Evolutionary conservation across 2,329 filamentous ascomycete species (phyloP).

Genomic region (Proliferodiscus dingleyae): DNA sequence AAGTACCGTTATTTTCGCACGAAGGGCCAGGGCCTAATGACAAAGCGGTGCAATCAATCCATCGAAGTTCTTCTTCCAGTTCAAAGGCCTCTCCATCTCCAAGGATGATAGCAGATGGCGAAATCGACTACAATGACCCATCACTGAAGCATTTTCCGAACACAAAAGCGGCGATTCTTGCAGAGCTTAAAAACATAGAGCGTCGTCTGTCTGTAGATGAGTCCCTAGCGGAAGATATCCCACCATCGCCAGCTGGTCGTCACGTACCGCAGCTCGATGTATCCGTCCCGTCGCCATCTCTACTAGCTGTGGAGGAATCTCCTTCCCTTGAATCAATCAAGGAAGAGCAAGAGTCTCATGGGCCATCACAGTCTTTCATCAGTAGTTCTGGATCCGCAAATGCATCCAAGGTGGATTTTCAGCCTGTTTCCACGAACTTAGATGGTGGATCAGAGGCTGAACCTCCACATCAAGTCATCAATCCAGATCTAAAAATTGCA

Average conservation of each 20-base stretch:
- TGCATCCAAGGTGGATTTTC: not conserved
- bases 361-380: conserved; percentile 5
- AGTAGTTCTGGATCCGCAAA: not conserved
- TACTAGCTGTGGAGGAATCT: conserved; percentile 15
- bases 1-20: conserved; percentile 28
- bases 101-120: conserved; percentile 6
- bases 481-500: too few species aligned
- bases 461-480: too few species aligned
- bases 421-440: too few species aligned
- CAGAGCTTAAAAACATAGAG: conserved; percentile 20
- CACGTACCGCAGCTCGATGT: conserved; percentile 4
- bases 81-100: conserved; percentile 5
- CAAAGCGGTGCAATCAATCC: conserved; percentile 6
- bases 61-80: not conserved
- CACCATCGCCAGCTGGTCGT: conserved; percentile 18
- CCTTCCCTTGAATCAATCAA: conserved; percentile 23
- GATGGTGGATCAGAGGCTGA: too few species aligned
- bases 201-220: conserved; percentile 23
- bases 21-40: conserved; percentile 22
- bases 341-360: conserved; percentile 22
- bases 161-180: conserved; percentile 23
- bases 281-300: conserved; percentile 9
- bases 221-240: conserved; percentile 14
- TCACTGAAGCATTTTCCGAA: conserved; percentile 26
- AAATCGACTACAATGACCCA: conserved; percentile 27